Evolutionary conservation across 441 rosid genomes (phyloP).

Genomic region (Corymbia calophylla): DNA sequence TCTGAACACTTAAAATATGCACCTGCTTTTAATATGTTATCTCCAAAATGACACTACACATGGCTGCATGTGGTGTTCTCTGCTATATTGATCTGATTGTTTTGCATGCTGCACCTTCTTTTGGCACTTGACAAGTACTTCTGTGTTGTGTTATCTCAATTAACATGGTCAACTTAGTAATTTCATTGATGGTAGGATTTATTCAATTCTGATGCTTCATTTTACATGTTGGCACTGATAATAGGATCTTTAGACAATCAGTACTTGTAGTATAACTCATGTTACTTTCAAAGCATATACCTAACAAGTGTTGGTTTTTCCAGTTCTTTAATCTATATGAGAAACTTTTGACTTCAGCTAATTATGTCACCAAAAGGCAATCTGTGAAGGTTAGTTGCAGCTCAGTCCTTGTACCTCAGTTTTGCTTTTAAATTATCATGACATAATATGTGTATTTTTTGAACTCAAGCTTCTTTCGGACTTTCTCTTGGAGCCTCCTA

Average conservation of each 20-base stretch:
- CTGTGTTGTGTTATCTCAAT: neutral
- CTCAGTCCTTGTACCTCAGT: neutral
- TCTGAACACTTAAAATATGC: neutral
- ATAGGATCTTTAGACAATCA: neutral
- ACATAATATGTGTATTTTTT: constrained; percentile 14
- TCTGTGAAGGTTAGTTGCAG: constrained; percentile 74
- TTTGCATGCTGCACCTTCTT: neutral
- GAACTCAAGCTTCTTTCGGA: constrained; percentile 80
- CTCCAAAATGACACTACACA: neutral
- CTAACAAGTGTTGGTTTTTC: constrained; percentile 20
- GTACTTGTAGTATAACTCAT: neutral
- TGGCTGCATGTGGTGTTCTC: neutral
- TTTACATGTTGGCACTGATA: neutral
- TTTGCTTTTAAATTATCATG: neutral
- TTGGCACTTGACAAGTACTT: neutral
- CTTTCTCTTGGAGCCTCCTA: constrained; percentile 82
- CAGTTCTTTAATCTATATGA: constrained; percentile 88
- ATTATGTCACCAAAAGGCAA: constrained; percentile 95
- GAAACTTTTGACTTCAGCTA: constrained; percentile 75
- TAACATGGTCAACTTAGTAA: neutral
- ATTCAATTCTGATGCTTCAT: neutral
- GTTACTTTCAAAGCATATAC: constrained; percentile 5
- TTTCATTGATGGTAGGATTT: neutral
- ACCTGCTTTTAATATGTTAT: neutral
- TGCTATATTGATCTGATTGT: neutral